Evolutionary conservation across 164 flowering plant genomes (phyloP).

Genomic region (Magnolia officinalis): DNA sequence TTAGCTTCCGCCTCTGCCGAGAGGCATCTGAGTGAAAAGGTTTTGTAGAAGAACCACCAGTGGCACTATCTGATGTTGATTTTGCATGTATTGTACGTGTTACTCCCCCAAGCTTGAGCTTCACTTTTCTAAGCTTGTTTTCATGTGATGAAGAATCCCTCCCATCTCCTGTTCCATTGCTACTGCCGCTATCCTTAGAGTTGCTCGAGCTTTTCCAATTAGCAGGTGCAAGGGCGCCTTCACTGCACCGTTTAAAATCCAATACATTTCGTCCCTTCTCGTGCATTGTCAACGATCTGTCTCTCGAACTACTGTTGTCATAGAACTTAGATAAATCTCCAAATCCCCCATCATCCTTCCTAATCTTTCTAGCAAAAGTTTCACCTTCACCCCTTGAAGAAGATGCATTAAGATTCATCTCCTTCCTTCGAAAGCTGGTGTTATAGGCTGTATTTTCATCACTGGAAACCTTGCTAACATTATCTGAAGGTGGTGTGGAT

Average conservation of each 20-base stretch:
- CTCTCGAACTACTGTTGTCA: conserved; percentile 11
- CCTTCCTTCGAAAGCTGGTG: conserved; percentile 36
- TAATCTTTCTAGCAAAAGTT: conserved; percentile 19
- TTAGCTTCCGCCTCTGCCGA: conserved; percentile 31
- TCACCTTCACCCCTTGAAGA: conserved; percentile 38
- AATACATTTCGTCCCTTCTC: conserved; percentile 22
- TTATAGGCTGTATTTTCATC: conserved; percentile 42
- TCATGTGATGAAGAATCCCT: conserved; percentile 23
- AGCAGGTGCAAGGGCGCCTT: conserved; percentile 66
- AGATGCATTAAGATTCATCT: conserved; percentile 39
- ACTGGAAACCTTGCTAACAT: conserved; percentile 47
- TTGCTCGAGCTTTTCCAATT: conserved; percentile 46
- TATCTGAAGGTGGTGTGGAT: conserved; percentile 52
- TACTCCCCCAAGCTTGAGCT: conserved; percentile 85
- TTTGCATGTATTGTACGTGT: conserved; percentile 68
- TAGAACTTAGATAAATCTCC: conserved; percentile 25
- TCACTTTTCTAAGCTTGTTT: conserved; percentile 63
- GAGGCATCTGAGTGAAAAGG: conserved; percentile 31
- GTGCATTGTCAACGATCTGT: conserved; percentile 1
- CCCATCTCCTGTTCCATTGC: conserved; percentile 23
- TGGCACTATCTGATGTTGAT: conserved; percentile 26
- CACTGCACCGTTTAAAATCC: conserved; percentile 40
- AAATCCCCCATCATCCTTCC: conserved; percentile 23
- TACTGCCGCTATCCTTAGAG: conserved; percentile 14
- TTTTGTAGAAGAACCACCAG: conserved; percentile 34